Conservation (phyloP, 2,329 filamentous ascomycete species). For the Fusarium sp. region DNA sequence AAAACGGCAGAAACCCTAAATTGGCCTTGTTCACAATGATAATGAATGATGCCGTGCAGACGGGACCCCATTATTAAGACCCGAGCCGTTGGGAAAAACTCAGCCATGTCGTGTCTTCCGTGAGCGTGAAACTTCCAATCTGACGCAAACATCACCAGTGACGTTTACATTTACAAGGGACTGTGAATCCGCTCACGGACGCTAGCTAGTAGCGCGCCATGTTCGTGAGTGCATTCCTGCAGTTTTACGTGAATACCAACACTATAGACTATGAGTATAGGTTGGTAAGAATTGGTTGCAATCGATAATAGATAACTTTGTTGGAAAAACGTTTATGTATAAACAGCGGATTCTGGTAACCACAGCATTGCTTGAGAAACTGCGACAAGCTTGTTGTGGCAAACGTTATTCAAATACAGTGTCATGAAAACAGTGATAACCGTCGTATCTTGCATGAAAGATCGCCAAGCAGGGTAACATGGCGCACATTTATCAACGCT, state of each 20-base stretch:
- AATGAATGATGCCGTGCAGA: constrained; percentile 3
- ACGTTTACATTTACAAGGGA: constrained; percentile 28
- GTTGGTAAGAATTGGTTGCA: neutral
- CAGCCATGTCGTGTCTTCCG: constrained; percentile 6
- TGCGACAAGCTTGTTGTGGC: constrained; percentile 9
- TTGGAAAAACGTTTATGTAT: neutral
- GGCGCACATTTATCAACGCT: neutral
- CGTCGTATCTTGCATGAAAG: neutral
- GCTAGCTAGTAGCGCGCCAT: constrained; percentile 13
- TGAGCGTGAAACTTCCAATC: neutral
- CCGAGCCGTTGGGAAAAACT: constrained; percentile 22
- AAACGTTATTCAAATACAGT: constrained; percentile 20
- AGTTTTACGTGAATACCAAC: neutral
- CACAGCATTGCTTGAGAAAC: neutral
- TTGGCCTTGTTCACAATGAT: neutral
- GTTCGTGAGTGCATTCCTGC: constrained; percentile 19
- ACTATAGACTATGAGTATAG: neutral
- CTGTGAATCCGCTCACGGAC: neutral
- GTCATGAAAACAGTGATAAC: constrained; percentile 10
- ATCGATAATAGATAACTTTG: neutral
- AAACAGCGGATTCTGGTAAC: neutral
- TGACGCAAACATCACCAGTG: constrained; percentile 34
- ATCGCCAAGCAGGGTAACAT: constrained; percentile 4
- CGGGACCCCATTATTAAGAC: neutral
- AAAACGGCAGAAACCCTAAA: constrained; percentile 32